Conservation (phyloP, 2,329 filamentous ascomycete genomes). For the Sporothrix mexicana region DNA sequence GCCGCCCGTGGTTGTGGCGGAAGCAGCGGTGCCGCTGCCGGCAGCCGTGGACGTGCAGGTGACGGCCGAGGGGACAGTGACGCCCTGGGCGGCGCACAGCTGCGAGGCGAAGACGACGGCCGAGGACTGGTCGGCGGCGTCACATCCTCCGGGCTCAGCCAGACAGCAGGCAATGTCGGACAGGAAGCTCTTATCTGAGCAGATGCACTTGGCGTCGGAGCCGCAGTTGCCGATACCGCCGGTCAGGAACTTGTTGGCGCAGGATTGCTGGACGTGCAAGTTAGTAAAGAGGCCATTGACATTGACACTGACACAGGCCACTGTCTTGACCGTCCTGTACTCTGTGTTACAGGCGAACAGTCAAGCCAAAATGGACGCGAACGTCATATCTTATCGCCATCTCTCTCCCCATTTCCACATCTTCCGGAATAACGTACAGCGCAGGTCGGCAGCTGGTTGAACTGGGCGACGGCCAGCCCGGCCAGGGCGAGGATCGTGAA, state of each 20-base stretch:
- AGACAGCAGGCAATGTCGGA: constrained; percentile 50
- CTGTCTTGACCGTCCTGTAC: not conserved
- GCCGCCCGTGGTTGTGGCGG: constrained; percentile 33
- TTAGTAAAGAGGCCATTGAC: not conserved
- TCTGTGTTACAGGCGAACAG: too few relatives aligned
- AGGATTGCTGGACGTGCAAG: constrained; percentile 40
- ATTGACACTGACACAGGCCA: not conserved
- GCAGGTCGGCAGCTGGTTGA: constrained; percentile 55
- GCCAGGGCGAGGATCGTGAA: constrained; percentile 52
- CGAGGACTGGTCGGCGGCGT: constrained; percentile 41
- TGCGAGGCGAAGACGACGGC: constrained; percentile 44
- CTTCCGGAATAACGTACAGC: constrained; percentile 54
- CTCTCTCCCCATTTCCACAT: not conserved
- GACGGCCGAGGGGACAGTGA: constrained; percentile 46
- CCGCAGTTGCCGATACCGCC: constrained; percentile 46
- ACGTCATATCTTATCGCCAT: too few relatives aligned
- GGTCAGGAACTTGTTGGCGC: constrained; percentile 43
- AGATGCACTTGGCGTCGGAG: constrained; percentile 50
- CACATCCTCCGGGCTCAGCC: constrained; percentile 41
- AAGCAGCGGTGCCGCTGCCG: not conserved
- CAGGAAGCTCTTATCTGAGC: constrained; percentile 50
- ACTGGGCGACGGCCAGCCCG: constrained; percentile 59
- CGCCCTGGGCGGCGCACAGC: constrained; percentile 45
- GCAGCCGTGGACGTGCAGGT: constrained; percentile 39
- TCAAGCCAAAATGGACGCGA: too few relatives aligned